Percentiles rank a stretch among this genome's conserved stretches.
Conservation (phyloP, 352 stramenopile species). For the Lagenidium sp. region DNA sequence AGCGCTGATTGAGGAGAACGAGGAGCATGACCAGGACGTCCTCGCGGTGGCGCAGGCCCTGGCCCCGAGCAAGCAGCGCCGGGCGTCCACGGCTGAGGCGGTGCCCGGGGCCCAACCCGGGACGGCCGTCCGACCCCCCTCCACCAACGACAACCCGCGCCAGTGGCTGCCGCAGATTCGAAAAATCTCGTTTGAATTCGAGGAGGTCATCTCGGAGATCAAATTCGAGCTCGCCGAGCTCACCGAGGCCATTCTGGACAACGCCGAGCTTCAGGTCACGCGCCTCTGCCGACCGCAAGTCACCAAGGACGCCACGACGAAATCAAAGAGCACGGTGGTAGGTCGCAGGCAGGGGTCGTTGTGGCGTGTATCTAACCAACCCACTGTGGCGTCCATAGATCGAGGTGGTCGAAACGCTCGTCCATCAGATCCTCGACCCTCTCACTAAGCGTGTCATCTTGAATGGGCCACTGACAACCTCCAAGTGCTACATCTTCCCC, state of each 20-base stretch:
- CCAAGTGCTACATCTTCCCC: conserved; percentile 33
- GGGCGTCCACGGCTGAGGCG: background rate
- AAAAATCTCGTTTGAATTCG: conserved; percentile 46
- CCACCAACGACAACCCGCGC: background rate
- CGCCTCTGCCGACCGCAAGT: conserved; percentile 17
- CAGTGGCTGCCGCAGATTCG: conserved; percentile 30
- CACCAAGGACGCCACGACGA: background rate
- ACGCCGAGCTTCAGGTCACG: conserved; percentile 28
- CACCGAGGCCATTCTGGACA: conserved; percentile 44
- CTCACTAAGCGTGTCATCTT: conserved; percentile 27
- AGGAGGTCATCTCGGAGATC: conserved; percentile 28
- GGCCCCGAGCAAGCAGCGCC: background rate
- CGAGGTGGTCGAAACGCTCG: conserved; percentile 39
- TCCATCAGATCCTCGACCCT: conserved; percentile 37
- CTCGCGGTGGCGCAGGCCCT: background rate
- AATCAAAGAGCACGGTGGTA: conserved; percentile 2
- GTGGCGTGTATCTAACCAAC: background rate
- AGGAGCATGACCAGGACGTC: conserved; percentile 23
- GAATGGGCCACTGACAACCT: conserved; percentile 20
- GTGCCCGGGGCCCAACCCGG: background rate
- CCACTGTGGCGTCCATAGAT: conserved; percentile 14
- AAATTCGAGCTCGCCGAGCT: conserved; percentile 45
- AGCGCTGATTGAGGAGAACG: conserved; percentile 33
- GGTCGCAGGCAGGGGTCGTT: background rate
- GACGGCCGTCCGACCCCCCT: background rate